phyloP scores from a whole-genome alignment of 73 alveolate species.

The Symbiodinium natans region DNA sequence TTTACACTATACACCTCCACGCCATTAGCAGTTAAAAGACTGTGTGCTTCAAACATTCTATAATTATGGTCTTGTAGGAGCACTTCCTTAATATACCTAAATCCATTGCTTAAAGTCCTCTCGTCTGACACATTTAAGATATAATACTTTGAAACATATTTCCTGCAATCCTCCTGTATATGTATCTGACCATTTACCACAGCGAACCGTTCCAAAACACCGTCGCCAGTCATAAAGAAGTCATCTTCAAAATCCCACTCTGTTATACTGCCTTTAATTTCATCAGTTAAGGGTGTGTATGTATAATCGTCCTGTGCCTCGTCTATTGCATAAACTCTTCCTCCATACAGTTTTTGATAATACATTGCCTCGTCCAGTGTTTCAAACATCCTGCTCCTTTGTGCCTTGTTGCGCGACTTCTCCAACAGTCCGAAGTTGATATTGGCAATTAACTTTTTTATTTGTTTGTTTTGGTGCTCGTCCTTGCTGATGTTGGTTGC shows the following conservation, averaged over 20 bases:
- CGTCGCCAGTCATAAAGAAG: background rate
- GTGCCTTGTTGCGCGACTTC: background rate
- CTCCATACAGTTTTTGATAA: conserved; percentile 40
- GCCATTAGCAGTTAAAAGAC: background rate
- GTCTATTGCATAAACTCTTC: background rate
- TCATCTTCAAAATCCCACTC: background rate
- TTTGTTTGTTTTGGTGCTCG: background rate
- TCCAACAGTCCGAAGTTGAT: background rate
- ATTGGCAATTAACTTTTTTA: background rate
- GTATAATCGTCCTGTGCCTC: conserved; percentile 5
- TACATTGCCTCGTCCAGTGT: conserved; percentile 30
- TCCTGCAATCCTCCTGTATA: background rate
- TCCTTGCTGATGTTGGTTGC: background rate
- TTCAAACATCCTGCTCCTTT: conserved; percentile 21
- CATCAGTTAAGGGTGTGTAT: background rate
- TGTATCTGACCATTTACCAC: background rate
- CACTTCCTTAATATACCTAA: background rate
- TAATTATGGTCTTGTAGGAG: background rate
- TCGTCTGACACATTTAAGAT: background rate
- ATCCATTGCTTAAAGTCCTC: background rate
- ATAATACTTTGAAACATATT: background rate
- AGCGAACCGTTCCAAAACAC: background rate
- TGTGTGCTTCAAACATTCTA: background rate
- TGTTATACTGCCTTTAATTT: background rate
- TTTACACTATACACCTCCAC: background rate